Conservation (phyloP, 2,329 filamentous ascomycete species). For the Sordariomycetes sp. region DNA sequence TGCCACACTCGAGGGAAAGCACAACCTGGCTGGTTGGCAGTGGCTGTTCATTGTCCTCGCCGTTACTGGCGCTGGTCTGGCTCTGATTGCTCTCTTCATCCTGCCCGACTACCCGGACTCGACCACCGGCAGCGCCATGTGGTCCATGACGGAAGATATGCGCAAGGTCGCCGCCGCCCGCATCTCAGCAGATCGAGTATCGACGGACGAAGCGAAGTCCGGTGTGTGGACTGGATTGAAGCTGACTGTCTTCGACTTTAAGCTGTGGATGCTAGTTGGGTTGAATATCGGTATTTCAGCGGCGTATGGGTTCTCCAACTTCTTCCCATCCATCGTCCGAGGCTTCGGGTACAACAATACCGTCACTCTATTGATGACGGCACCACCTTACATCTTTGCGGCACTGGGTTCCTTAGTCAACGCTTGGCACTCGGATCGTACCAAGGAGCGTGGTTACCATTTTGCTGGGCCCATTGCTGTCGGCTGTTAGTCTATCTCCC, state of each 20-base stretch:
- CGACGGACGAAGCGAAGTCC: conserved; percentile 11
- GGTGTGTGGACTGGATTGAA: conserved; percentile 12
- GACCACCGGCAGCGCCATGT: conserved; percentile 12
- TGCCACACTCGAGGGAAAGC: conserved; percentile 9
- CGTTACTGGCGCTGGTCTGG: conserved; percentile 9
- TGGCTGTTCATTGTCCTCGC: conserved; percentile 29
- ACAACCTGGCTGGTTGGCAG: conserved; percentile 24
- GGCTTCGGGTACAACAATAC: conserved; percentile 13
- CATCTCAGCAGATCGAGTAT: conserved; percentile 13
- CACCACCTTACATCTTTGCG: conserved; percentile 13
- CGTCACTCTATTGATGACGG: conserved; percentile 15
- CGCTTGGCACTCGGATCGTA: conserved; percentile 10
- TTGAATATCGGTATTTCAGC: conserved; percentile 11
- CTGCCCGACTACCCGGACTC: conserved; percentile 14
- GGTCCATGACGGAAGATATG: conserved; percentile 14
- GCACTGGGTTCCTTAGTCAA: conserved; percentile 10
- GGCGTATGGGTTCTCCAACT: conserved; percentile 32
- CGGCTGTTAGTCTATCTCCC: too few species aligned
- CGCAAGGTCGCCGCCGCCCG: conserved; percentile 12
- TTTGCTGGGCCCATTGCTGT: conserved; percentile 4
- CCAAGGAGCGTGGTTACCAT: conserved; percentile 10
- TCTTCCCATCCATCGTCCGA: conserved; percentile 14
- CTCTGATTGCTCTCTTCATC: conserved; percentile 10
- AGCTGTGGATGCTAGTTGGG: conserved; percentile 26
- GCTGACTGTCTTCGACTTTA: conserved; percentile 33